These are phyloP conservation scores for Pouteria glomerata DNA, from an alignment of 148 eudicot species.

Conservation along the genomic window DNA sequence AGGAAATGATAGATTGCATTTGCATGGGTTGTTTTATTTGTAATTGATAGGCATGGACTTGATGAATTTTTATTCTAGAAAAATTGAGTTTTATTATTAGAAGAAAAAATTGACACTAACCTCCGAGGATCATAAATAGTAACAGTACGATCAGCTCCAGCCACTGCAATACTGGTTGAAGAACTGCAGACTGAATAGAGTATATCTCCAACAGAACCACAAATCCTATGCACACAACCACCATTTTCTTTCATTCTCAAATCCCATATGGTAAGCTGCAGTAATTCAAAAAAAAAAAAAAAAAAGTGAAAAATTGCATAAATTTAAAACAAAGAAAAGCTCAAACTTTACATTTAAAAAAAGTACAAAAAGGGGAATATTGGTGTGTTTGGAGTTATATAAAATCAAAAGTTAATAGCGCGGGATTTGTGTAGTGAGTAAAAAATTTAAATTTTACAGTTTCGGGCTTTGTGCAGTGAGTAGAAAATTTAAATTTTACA, in stretches of 20 bases:
- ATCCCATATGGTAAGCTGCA: constrained; percentile 72
- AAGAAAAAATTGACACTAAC: constrained; percentile 27
- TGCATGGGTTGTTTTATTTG: too few species aligned
- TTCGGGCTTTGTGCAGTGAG: too few species aligned
- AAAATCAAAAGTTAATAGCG: too few species aligned
- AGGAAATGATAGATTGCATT: too few species aligned
- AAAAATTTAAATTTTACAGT: too few species aligned
- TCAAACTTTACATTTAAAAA: not conserved
- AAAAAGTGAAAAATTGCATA: not conserved
- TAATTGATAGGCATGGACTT: too few species aligned
- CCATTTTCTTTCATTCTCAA: constrained; percentile 71
- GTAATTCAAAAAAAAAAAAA: constrained; percentile 7
- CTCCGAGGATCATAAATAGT: constrained; percentile 77
- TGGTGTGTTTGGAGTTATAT: too few species aligned
- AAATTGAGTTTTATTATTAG: too few species aligned
- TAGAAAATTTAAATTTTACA: too few species aligned
- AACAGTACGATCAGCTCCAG: constrained; percentile 69
- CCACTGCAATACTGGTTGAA: constrained; percentile 55
- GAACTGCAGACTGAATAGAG: constrained; percentile 53
- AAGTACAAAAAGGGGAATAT: not conserved
- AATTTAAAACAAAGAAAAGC: not conserved
- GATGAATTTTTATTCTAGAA: too few species aligned
- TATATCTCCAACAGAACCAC: constrained; percentile 56
- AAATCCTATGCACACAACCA: constrained; percentile 58
- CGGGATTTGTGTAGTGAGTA: too few species aligned